Evolutionary conservation across 768 basidiomycete genomes (phyloP).

Genomic region (Lactifluus pinguis): DNA sequence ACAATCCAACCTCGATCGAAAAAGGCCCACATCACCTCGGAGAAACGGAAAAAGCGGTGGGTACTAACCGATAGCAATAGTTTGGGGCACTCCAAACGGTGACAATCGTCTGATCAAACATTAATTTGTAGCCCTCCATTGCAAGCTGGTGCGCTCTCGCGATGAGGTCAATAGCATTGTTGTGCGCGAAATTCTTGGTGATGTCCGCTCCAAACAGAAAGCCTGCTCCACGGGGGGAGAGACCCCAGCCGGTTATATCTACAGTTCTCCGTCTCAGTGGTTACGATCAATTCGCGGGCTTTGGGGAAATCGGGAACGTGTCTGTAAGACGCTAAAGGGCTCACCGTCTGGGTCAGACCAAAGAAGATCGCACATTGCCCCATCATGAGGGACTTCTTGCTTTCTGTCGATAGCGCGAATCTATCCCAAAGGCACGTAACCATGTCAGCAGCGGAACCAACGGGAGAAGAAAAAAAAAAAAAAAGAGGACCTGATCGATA

Average conservation of each 20-base stretch:
- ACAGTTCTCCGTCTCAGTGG: background rate
- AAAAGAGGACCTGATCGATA: constrained; percentile 68
- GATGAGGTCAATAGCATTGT: constrained; percentile 90
- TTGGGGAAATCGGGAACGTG: background rate
- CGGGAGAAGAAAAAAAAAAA: constrained; percentile 11
- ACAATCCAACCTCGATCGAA: background rate
- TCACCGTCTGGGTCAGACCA: constrained; percentile 98
- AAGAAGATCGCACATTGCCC: constrained; percentile 96
- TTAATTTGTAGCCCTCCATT: constrained; percentile 95
- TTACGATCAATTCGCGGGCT: background rate
- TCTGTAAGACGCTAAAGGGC: constrained; percentile 18
- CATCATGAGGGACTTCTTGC: constrained; percentile 97
- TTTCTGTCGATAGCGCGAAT: constrained; percentile 93
- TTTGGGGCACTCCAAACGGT: constrained; percentile 99
- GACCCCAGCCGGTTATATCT: constrained; percentile 93
- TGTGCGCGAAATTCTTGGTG: constrained; percentile 80
- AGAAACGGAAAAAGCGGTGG: background rate
- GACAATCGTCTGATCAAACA: constrained; percentile 93
- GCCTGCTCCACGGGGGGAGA: constrained; percentile 96
- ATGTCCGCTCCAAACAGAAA: constrained; percentile 92
- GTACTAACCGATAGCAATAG: constrained; percentile 87
- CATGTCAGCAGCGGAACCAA: background rate
- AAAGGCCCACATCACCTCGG: background rate
- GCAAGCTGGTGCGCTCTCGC: constrained; percentile 96
- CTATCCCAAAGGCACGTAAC: constrained; percentile 29